phyloP scores from a whole-genome alignment of 2,329 filamentous ascomycete species.

The Colletotrichum tamarilloi region DNA sequence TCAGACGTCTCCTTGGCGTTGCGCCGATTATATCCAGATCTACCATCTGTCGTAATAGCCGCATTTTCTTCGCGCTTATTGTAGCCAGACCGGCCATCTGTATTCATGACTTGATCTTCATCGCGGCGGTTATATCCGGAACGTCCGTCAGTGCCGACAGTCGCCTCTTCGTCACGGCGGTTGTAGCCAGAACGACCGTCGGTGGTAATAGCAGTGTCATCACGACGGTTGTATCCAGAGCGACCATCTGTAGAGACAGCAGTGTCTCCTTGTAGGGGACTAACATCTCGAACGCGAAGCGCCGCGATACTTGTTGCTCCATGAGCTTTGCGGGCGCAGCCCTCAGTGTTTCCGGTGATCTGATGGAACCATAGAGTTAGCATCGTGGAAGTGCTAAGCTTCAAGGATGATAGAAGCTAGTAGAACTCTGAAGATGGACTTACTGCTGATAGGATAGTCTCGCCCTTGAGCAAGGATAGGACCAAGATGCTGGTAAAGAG shows the following conservation, averaged over 20 bases:
- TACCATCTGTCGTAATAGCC: background rate
- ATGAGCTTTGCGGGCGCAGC: background rate
- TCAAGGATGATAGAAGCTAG: background rate
- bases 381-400: no score
- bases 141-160: background rate
- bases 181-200: background rate
- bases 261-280: background rate
- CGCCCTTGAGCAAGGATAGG: background rate
- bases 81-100: background rate
- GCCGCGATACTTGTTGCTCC: no score
- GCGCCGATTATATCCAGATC: background rate
- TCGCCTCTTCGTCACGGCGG: background rate
- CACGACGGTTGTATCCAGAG: slow-evolving; percentile 6
- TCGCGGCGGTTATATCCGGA: background rate
- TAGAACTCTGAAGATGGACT: no score
- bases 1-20: background rate
- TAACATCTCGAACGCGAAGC: background rate
- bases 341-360: background rate
- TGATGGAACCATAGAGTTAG: background rate
- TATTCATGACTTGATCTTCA: no score
- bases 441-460: background rate
- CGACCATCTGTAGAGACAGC: background rate
- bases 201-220: background rate
- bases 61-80: no score
- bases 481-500: background rate